Base-by-base conservation (phyloP, 2,329 filamentous ascomycete species). In the Colletotrichum theobromicola region DNA sequence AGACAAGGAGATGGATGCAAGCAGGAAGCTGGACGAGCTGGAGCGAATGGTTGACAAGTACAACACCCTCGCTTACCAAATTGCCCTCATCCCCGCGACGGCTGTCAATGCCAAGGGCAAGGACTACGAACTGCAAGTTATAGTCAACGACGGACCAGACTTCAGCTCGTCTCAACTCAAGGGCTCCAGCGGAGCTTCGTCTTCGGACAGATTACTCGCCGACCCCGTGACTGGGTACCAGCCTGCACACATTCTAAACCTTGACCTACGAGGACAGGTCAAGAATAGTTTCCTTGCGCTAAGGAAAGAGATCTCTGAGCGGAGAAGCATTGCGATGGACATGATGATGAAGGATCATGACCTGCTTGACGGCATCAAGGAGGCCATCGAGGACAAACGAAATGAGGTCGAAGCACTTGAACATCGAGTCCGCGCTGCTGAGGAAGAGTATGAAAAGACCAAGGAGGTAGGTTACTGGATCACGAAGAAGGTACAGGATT, bases 311-410 rank as follows among this genome's bases (percentile, higher is more conserved):
- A 94, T 99, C 77, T 95, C 95, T n/a, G 95, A 98, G 82, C 91
- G 97, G 69, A 91, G 96, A 66, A 95, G 94, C 76, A 87, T 90
- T 7, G 94, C 94, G 1, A 92, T 98, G 80, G 96, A 98, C 81
- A 92, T 93, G 67, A 97, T 98, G 88, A 94, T 98, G 90, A 96
- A 97, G 81, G 95, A 98, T 78, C 94, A 98, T 80, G 97, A 98
- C 82, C 89, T 98, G 77, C 91, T 99, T 12, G 96, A 98, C 83
- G 95, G 94, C 78, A 96, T 98, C 82, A 97, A 97, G 83, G 97
- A 99, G 85, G 95, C 96, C 18, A 97, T 99, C 84, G 96, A 98
- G 82, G 96, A 99, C 85, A 98, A 98, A 86, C 91, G 93, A 76
- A 94, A 93, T 77, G 97, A 99, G 82, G 95, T 99, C 21, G 96